Base-by-base conservation (phyloP, 2,329 filamentous ascomycete genomes). In the Dothiorella sarmentorum region DNA sequence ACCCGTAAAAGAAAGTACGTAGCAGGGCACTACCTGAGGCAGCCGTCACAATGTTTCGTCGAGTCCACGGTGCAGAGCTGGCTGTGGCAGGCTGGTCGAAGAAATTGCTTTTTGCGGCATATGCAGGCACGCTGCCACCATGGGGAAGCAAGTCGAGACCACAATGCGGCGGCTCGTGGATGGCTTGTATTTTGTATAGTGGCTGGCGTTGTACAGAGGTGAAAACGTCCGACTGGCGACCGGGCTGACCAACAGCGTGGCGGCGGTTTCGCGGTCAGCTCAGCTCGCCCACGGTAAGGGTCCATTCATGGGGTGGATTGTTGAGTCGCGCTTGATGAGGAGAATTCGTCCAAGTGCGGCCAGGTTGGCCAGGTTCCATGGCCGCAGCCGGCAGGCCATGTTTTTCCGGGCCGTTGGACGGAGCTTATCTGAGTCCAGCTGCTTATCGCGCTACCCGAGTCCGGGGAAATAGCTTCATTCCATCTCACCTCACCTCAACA, bases 361-460 rank as follows among this genome's bases (percentile, higher is more conserved):
- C n/a, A n/a, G n/a, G n/a, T n/a, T n/a, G n/a, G n/a, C n/a, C 27
- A 29, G 27, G 5, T 5, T 10, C 5, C 10, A 9, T 35, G 33
- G 33, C 10, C 33, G 33, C 35, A n/a, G 15, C 17, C 29, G 29
- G 45, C 45, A 13, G 29, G 18, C 4, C 2, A 15, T 0, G 45
- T 51, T 51, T 51, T 51, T 51, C 45, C 45, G 45, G 35, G 45
- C 45, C 45, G 45, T n/a, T n/a, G n/a, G n/a, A n/a, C n/a, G n/a
- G 18, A n/a, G 45, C 45, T 51, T 51, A 51, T 51, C 45, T 24
- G 37, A n/a, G n/a, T n/a, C n/a, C n/a, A n/a, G 10, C 11, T 4
- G n/a, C 29, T 35, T 35, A 51, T 51, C 47, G 18, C 31, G 17
- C 44, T 17, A n/a, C 13, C n/a, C n/a, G n/a, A n/a, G n/a, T n/a